A percentile compares a stretch with the other conserved stretches of the same genome.
phyloP scores from a whole-genome alignment of 2,329 filamentous ascomycete genomes.

The Cercospora zeae-maydis region DNA sequence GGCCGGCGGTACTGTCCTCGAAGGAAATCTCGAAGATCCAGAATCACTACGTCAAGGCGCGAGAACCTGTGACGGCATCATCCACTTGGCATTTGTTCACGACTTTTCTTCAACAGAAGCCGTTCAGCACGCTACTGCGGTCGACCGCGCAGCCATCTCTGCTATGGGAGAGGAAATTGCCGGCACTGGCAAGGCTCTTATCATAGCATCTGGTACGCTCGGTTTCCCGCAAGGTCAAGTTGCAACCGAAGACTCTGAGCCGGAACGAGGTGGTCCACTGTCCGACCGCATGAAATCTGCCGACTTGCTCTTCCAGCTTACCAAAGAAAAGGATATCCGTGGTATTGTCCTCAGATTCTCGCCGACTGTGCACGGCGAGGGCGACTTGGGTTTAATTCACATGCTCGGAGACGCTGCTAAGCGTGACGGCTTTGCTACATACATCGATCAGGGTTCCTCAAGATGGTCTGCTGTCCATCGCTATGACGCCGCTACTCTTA shows the following conservation, averaged over 20 bases:
- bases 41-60: conserved; percentile 41
- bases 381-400: conserved; percentile 39
- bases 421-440: conserved; percentile 30
- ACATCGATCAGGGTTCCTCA: conserved; percentile 34
- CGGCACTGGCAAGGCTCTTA: conserved; percentile 38
- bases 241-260: conserved; percentile 16
- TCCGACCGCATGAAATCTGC: conserved; percentile 6
- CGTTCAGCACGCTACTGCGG: conserved; percentile 31
- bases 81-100: conserved; percentile 43
- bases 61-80: conserved; percentile 42
- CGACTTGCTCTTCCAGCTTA: conserved; percentile 9
- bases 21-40: conserved; percentile 41
- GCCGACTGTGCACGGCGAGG: conserved; percentile 47
- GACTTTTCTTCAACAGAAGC: conserved; percentile 19
- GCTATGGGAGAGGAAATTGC: conserved; percentile 39
- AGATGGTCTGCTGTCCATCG: conserved; percentile 41
- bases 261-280: background rate
- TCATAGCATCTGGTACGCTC: conserved; percentile 38
- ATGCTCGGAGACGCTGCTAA: conserved; percentile 36
- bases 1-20: conserved; percentile 41
- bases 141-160: conserved; percentile 39
- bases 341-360: conserved; percentile 42
- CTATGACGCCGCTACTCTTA: conserved; percentile 45
- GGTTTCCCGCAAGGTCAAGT: conserved; percentile 7
- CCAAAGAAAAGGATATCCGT: conserved; percentile 35